A percentile compares a stretch with the other conserved stretches of the same genome.
These are phyloP conservation scores for Phaseolus coccineus DNA, from an alignment of 331 rosid genomes.

Conservation along the genomic window DNA sequence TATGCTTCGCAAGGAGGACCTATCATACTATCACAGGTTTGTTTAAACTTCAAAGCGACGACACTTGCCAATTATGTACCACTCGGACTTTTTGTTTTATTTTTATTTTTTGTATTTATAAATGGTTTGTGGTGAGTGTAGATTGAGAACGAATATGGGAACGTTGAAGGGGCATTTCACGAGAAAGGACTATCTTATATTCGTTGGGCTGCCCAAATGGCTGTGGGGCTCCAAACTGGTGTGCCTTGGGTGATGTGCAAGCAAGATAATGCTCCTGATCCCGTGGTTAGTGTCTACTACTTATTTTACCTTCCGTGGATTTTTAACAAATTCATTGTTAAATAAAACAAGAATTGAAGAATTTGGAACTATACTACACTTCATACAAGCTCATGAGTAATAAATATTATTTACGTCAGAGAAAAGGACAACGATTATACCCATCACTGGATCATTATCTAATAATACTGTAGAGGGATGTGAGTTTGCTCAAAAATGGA, in stretches of 20 bases:
- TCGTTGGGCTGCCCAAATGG: constrained; percentile 92
- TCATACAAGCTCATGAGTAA: background rate
- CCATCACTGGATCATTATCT: background rate
- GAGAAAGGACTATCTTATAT: constrained; percentile 70
- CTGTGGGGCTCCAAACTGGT: constrained; percentile 79
- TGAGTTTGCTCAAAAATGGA: background rate
- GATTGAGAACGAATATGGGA: constrained; percentile 90
- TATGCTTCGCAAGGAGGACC: constrained; percentile 88
- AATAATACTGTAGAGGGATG: background rate
- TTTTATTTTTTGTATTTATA: background rate
- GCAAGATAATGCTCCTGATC: constrained; percentile 90
- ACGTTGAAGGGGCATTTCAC: constrained; percentile 60
- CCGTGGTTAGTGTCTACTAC: constrained; percentile 64
- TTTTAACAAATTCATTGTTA: background rate
- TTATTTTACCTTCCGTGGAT: background rate
- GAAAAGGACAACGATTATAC: background rate
- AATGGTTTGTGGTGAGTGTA: constrained; percentile 39
- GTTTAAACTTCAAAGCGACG: constrained; percentile 44
- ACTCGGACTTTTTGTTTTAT: background rate
- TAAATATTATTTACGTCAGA: background rate
- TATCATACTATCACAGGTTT: constrained; percentile 87
- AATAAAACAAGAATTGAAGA: background rate
- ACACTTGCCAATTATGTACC: constrained; percentile 3
- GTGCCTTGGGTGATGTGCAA: constrained; percentile 97
- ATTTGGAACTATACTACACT: background rate